These are phyloP conservation scores for Aphanomyces cochlioides DNA, from an alignment of 352 stramenopile species.

Conservation along the genomic window DNA sequence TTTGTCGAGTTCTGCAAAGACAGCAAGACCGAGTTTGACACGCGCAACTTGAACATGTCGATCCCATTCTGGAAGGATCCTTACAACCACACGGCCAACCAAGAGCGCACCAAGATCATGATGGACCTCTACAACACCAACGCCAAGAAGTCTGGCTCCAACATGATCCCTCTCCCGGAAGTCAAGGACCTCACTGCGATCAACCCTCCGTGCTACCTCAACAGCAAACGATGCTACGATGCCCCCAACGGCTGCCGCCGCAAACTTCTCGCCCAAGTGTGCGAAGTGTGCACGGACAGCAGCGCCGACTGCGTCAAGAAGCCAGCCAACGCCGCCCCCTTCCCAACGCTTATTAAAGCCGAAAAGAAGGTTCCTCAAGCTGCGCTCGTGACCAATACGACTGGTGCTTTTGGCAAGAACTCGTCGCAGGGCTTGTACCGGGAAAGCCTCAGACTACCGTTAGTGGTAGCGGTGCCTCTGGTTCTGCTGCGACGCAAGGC, in stretches of 20 bases:
- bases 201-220: conserved; percentile 73
- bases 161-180: conserved; percentile 49
- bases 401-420: conserved; percentile 24
- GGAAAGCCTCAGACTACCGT: neutral
- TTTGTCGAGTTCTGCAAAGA: conserved; percentile 50
- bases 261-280: conserved; percentile 60
- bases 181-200: conserved; percentile 38
- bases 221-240: conserved; percentile 47
- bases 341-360: conserved; percentile 22
- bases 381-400: conserved; percentile 21
- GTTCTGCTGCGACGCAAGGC: neutral
- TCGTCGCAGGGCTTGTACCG: neutral
- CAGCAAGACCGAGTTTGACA: conserved; percentile 48
- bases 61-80: conserved; percentile 65
- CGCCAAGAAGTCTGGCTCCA: conserved; percentile 36
- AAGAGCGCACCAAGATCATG: conserved; percentile 40
- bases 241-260: conserved; percentile 50
- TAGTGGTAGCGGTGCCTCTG: neutral
- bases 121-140: conserved; percentile 54
- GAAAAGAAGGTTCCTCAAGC: conserved; percentile 1
- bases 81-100: conserved; percentile 44
- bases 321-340: neutral
- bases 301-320: conserved; percentile 29
- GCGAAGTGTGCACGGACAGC: conserved; percentile 45
- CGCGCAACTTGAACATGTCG: conserved; percentile 39